Percentiles rank a stretch among this genome's conserved stretches.
These are phyloP conservation scores for Musa beccarii DNA, from an alignment of 176 grass and related monocot species.

Conservation along the genomic window DNA sequence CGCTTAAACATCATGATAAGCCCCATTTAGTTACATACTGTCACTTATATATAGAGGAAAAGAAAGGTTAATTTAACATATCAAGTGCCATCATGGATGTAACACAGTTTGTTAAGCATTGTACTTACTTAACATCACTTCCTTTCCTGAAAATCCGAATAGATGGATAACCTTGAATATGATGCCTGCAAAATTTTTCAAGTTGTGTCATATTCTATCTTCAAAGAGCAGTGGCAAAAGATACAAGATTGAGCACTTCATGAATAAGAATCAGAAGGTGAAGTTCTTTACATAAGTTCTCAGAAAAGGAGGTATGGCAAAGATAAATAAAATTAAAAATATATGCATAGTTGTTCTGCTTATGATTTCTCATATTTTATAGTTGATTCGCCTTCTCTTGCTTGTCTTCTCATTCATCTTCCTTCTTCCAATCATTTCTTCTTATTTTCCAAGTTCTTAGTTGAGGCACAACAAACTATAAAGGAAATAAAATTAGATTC, in stretches of 20 bases:
- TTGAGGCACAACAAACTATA: too few species aligned
- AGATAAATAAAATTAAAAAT: too few species aligned
- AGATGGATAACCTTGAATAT: slow-evolving; percentile 94
- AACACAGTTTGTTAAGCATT: background rate
- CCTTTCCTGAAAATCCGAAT: slow-evolving; percentile 95
- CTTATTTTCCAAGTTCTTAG: too few species aligned
- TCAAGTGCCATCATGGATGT: background rate
- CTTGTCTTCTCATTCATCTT: too few species aligned
- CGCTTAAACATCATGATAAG: too few species aligned
- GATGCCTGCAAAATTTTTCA: slow-evolving; percentile 45
- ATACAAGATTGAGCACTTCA: background rate
- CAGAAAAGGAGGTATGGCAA: too few species aligned
- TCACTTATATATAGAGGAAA: background rate
- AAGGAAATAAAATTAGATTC: too few species aligned
- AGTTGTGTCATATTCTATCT: background rate
- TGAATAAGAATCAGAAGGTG: background rate
- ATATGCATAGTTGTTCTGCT: too few species aligned
- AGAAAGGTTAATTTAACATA: background rate
- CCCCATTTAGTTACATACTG: background rate
- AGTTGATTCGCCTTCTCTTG: too few species aligned
- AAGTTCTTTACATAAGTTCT: background rate
- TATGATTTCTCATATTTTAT: too few species aligned
- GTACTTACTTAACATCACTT: slow-evolving; percentile 87
- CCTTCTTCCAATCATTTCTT: too few species aligned
- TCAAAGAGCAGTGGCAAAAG: background rate